These are phyloP conservation scores for Oidiodendron maius DNA, from an alignment of 495 filamentous ascomycete genomes.

Conservation along the genomic window DNA sequence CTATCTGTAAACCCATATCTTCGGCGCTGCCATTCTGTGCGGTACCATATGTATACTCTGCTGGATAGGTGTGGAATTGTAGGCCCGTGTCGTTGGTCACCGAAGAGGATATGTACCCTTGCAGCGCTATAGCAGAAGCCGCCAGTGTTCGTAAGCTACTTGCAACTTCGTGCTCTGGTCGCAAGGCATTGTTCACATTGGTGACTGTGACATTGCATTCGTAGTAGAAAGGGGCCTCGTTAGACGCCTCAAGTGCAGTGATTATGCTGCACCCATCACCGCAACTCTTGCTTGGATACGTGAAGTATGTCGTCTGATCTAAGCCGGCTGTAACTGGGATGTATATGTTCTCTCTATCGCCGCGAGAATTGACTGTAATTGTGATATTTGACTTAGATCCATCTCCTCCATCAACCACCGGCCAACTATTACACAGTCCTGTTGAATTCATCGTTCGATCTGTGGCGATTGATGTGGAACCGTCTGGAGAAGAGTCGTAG, in stretches of 20 bases:
- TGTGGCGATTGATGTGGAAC: not conserved
- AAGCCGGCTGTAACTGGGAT: not conserved
- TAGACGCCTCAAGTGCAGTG: not conserved
- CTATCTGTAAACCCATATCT: not conserved
- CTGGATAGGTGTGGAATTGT: not conserved
- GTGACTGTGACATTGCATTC: not conserved
- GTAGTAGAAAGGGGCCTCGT: not conserved
- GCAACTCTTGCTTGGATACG: not conserved
- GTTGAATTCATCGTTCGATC: not conserved
- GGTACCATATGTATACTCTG: not conserved
- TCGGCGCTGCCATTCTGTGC: not conserved
- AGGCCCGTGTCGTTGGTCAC: not conserved
- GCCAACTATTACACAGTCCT: not conserved
- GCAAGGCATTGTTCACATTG: not conserved
- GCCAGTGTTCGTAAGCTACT: not conserved
- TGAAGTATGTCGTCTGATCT: not conserved
- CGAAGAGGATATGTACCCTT: not conserved
- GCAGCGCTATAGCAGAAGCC: not conserved
- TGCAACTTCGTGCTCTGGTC: not conserved
- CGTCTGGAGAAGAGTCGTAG: conserved; percentile 2
- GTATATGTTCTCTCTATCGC: not conserved
- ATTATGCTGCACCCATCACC: not conserved
- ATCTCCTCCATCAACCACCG: not conserved
- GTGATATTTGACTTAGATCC: not conserved
- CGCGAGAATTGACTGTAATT: not conserved